Base-by-base conservation (phyloP, 2,329 filamentous ascomycete genomes). In the Sporothrix inflata region DNA sequence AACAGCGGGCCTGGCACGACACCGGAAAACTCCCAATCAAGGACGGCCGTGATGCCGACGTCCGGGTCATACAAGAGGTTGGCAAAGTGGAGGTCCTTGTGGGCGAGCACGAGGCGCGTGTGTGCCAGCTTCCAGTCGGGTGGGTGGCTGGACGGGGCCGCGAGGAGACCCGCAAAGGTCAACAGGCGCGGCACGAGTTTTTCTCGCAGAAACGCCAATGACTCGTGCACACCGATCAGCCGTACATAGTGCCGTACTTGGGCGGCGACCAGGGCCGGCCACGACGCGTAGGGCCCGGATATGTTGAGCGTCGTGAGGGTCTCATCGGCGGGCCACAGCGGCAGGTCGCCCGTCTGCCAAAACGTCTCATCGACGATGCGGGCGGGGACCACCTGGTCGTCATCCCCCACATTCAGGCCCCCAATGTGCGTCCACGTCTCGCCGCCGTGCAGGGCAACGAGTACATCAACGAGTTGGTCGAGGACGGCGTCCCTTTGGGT, bases 1-100 rank as follows among this genome's bases (percentile, higher is more conserved):
- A 19, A 61, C 5, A 61, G n/a, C 34, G 34, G 57, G 19, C 6
- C 34, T 14, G 57, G 57, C 57, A 61, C 57, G 8, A 40, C 57
- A 16, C 30, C 57, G 34, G 57, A 16, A 24, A n/a, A 61, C n/a
- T 61, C 57, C 34, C 34, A 61, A 19, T n/a, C 57, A 3, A 61
- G 34, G 8, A 61, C 34, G 34, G 57, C 57, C 6, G 57, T 40
- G 19, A 61, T 61, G 19, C 49, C n/a, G n/a, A 6, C n/a, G 27
- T 40, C 57, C 24, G 21, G 14, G 6, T 47, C n/a, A 16, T 47
- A 65, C 38, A 47, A 27, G n/a, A 47, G 21, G 2, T 65, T 65
- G 40, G 38, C 61, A 45, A 47, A 45, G 34, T 61, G 57, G 9
- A 65, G 38, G 14, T 65, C 61, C 19, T 42, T 47, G 38, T 65